These are phyloP conservation scores for Fusarium hainanense DNA, from an alignment of 2,329 filamentous ascomycete species.

Conservation along the genomic window DNA sequence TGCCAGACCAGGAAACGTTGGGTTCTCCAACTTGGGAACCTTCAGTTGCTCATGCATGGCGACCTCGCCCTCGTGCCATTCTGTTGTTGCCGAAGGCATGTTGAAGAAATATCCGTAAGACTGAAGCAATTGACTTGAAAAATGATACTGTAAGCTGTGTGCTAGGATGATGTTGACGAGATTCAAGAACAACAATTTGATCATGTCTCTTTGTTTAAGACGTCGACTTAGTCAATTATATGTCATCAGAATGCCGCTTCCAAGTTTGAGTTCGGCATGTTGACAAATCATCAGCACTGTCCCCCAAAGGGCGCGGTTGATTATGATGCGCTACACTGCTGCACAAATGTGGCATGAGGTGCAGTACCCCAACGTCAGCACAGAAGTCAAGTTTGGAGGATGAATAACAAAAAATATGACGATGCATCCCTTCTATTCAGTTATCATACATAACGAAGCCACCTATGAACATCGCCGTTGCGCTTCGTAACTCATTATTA, in stretches of 20 bases:
- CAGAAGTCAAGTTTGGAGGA: background rate
- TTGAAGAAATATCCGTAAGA: slow-evolving; percentile 10
- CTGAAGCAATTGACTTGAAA: slow-evolving; percentile 6
- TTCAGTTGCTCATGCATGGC: slow-evolving; percentile 72
- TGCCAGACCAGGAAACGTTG: slow-evolving; percentile 72
- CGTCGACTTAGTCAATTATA: slow-evolving; percentile 11
- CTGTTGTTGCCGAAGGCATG: slow-evolving; percentile 47
- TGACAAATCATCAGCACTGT: slow-evolving; percentile 28
- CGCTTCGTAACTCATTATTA: slow-evolving; percentile 34
- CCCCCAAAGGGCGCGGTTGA: slow-evolving; percentile 31
- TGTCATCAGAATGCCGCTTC: slow-evolving; percentile 15
- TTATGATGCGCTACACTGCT: background rate
- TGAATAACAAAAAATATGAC: background rate
- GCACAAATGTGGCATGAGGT: slow-evolving; percentile 12
- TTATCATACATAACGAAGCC: slow-evolving; percentile 4
- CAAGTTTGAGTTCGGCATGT: background rate
- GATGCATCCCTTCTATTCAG: background rate
- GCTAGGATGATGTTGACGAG: slow-evolving; percentile 6
- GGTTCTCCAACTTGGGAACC: slow-evolving; percentile 69
- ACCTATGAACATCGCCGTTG: slow-evolving; percentile 2
- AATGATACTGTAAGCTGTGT: slow-evolving; percentile 12
- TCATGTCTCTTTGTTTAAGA: background rate
- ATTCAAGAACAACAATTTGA: slow-evolving; percentile 6
- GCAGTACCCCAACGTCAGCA: background rate
- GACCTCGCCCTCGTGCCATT: slow-evolving; percentile 74